Percentiles rank a stretch among this genome's conserved stretches.
Evolutionary conservation across 139 green algal genomes (phyloP).

Genomic region (Diplosphaera chodatii): DNA sequence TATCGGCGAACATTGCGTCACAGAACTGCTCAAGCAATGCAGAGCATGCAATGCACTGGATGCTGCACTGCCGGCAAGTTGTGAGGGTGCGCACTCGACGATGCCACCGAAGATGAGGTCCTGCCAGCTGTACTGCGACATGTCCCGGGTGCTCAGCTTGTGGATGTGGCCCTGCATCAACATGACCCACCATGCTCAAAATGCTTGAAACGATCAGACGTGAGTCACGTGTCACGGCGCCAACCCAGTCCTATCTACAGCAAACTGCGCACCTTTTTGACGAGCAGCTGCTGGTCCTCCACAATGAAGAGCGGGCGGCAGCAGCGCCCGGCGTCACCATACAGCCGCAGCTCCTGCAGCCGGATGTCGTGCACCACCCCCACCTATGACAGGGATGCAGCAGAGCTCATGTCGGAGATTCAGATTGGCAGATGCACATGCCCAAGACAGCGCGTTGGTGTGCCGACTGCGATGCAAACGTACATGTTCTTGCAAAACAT

Average conservation of each 20-base stretch:
- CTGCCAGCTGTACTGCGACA: constrained; percentile 44
- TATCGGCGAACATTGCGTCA: no score
- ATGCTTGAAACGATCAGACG: no score
- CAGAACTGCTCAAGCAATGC: no score
- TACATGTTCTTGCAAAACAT: no score
- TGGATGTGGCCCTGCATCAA: constrained; percentile 60
- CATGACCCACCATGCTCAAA: no score
- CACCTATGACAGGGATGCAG: constrained; percentile 28
- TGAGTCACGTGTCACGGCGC: no score
- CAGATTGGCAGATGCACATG: no score
- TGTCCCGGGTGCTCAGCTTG: constrained; percentile 32
- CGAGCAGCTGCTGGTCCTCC: constrained; percentile 68
- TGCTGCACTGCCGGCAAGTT: no score
- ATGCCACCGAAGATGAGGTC: constrained; percentile 49
- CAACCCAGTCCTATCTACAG: no score
- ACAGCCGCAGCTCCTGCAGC: constrained; percentile 80
- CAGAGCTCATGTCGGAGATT: constrained; percentile 34
- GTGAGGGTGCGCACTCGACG: constrained; percentile 64
- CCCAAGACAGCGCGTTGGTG: no score
- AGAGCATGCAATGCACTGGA: no score
- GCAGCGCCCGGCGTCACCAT: constrained; percentile 82
- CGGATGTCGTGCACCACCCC: constrained; percentile 81
- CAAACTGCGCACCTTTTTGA: constrained; percentile 61
- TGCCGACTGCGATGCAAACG: no score
- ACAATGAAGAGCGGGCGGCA: constrained; percentile 92